Percentiles rank a stretch among this genome's conserved stretches.
Evolutionary conservation across 331 rosid species (phyloP).

Genomic region (Arachis monticola): DNA sequence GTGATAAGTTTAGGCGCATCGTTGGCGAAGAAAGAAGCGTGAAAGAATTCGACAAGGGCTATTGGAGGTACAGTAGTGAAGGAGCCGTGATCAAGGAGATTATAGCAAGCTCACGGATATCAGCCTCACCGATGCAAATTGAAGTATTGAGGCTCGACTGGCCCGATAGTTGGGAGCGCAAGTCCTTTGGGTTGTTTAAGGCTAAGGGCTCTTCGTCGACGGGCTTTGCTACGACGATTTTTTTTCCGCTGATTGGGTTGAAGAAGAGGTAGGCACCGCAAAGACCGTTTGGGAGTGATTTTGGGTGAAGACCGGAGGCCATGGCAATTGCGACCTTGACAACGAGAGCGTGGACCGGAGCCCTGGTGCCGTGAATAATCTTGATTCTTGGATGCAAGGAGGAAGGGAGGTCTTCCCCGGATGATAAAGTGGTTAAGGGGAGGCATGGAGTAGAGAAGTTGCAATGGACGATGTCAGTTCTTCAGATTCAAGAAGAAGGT

Average conservation of each 20-base stretch:
- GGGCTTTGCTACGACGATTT: conserved; percentile 88
- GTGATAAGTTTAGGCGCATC: conserved; percentile 73
- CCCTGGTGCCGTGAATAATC: conserved; percentile 65
- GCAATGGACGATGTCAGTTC: conserved; percentile 64
- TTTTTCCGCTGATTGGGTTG: conserved; percentile 57
- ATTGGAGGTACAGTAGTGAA: conserved; percentile 95
- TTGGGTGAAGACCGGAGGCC: conserved; percentile 73
- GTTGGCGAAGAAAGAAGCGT: conserved; percentile 59
- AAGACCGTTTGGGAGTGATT: conserved; percentile 49
- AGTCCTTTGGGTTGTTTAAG: conserved; percentile 72
- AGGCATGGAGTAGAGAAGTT: conserved; percentile 67
- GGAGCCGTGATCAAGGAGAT: conserved; percentile 83
- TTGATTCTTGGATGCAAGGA: conserved; percentile 62
- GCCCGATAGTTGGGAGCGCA: conserved; percentile 63
- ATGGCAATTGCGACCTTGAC: conserved; percentile 80
- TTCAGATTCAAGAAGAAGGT: too few species aligned
- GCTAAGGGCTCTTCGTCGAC: conserved; percentile 88
- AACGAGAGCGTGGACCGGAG: conserved; percentile 67
- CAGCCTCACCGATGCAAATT: conserved; percentile 85
- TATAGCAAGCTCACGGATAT: conserved; percentile 83
- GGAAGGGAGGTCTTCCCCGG: too few species aligned
- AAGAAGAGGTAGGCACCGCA: conserved; percentile 49
- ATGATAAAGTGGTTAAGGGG: too few species aligned
- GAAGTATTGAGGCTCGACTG: conserved; percentile 81
- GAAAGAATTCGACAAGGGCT: conserved; percentile 76